These are phyloP conservation scores for Epichloe bromicola DNA, from an alignment of 2,329 filamentous ascomycete species.

Conservation along the genomic window DNA sequence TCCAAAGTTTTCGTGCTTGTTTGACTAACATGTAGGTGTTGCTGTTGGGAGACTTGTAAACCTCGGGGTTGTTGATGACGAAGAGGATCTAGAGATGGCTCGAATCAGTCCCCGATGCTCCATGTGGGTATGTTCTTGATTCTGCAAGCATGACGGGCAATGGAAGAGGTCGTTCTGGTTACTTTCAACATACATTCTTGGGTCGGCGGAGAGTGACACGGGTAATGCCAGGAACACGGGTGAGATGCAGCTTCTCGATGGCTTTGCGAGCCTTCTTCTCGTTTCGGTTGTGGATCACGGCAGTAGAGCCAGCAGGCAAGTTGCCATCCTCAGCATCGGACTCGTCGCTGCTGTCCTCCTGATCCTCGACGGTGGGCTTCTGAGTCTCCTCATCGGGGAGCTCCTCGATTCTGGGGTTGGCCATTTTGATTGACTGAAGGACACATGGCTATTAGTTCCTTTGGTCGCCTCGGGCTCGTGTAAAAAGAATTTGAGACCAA, in stretches of 20 bases:
- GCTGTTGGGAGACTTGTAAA: conserved; percentile 98
- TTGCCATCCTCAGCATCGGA: conserved; percentile 69
- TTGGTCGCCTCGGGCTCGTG: not conserved
- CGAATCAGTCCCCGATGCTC: conserved; percentile 11
- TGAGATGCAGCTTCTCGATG: conserved; percentile 95
- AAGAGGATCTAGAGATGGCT: conserved; percentile 67
- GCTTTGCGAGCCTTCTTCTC: conserved; percentile 99
- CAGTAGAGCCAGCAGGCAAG: conserved; percentile 69
- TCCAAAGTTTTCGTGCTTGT: not conserved
- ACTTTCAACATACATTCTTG: conserved; percentile 73
- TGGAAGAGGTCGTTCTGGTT: not conserved
- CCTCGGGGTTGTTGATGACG: conserved; percentile 98
- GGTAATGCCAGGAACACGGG: conserved; percentile 93
- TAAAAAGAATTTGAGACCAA: conserved; percentile 4
- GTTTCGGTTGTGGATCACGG: conserved; percentile 94
- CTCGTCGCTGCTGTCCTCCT: conserved; percentile 59
- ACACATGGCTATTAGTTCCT: conserved; percentile 3
- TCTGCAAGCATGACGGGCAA: not conserved
- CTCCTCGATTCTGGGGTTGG: conserved; percentile 96
- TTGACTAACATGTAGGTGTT: conserved; percentile 95
- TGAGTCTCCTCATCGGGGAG: conserved; percentile 81
- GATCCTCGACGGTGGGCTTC: conserved; percentile 67
- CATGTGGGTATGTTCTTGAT: not conserved
- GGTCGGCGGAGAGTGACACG: conserved; percentile 94
- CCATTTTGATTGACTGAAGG: conserved; percentile 50